Conservation (phyloP, 2,329 filamentous ascomycete genomes). For the Cucurbitaria berberidis region DNA sequence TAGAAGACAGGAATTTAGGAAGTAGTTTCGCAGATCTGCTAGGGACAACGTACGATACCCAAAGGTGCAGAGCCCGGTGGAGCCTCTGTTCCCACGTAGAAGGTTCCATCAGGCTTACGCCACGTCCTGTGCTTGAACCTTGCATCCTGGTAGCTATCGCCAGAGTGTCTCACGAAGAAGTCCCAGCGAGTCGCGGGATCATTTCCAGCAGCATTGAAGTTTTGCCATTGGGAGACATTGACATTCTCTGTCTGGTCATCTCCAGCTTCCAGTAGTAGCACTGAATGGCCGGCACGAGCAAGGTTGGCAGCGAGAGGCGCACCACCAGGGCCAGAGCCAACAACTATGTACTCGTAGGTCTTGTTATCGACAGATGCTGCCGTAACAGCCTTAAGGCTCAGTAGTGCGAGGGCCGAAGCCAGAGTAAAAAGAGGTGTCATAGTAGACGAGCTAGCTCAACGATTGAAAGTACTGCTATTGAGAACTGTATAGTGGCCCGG, state of each 20-base stretch:
- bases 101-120: slow-evolving; percentile 56
- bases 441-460: slow-evolving; percentile 4
- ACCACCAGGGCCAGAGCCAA: slow-evolving; percentile 48
- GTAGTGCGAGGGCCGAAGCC: slow-evolving; percentile 1
- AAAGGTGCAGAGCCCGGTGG: slow-evolving; percentile 60
- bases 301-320: slow-evolving; percentile 24
- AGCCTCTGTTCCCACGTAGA: slow-evolving; percentile 61
- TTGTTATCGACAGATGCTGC: slow-evolving; percentile 18
- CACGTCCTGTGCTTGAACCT: slow-evolving; percentile 65
- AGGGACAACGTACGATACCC: slow-evolving; percentile 52
- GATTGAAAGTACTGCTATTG: neutral
- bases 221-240: slow-evolving; percentile 57
- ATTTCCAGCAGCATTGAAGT: slow-evolving; percentile 62
- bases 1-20: neutral
- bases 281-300: slow-evolving; percentile 58
- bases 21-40: neutral
- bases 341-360: slow-evolving; percentile 65
- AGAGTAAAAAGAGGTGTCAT: slow-evolving; percentile 23
- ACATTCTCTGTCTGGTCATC: slow-evolving; percentile 60
- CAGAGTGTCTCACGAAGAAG: slow-evolving; percentile 67
- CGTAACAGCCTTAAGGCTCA: slow-evolving; percentile 13
- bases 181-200: slow-evolving; percentile 64
- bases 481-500: neutral
- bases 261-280: slow-evolving; percentile 64
- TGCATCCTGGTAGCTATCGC: slow-evolving; percentile 58